Evolutionary conservation across 805 yeast species (phyloP), one percentile per base, ranked within the genome.

Genomic region (Pichia sporocuriosa): DNA sequence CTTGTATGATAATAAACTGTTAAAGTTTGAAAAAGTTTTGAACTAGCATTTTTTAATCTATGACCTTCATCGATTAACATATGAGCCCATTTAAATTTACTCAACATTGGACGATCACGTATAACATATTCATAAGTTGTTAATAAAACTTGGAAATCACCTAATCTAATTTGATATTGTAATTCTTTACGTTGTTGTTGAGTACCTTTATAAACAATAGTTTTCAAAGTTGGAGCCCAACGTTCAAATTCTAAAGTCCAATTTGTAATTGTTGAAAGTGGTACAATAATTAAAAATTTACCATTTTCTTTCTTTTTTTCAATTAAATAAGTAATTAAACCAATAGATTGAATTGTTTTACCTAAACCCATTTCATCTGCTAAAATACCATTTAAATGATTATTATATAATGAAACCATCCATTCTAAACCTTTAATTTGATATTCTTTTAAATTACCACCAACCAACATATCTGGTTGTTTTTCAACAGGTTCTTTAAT

Each of bases 21-120:
- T 51, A 84, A 75, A 0, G 93, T 84, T 41, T 68, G 68, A 0
- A 90, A 81, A 42, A 84, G 65, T 56, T 84, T 84, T 3, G 90
- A 82, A 43, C 75, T 75, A 2, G 88, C 70, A 56, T 84, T 84
- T 58, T 84, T 84, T 88, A 84, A 81, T 65, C 94, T 71, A 62
- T 84, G 95, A 61, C 95, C 95, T 69, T 84, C 95, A 68, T 84
- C 95, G 50, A 84, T 84, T 50, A 84, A 83, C 90, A 84, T 84
- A 59, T 85, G 90, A 32, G 83, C 82, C 79, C 89, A 84, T 48
- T 74, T 74, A 51, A 81, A 75, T 54, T 80, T 81, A 23, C 79
- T 63, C 52, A 84, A 65, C 17, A 84, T 55, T 5, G 88, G 81
- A 48, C 86, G 74, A 56, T 84, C 95, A 54, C 82, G 73, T 49